Evolutionary conservation across 2,329 filamentous ascomycete genomes (phyloP).

Genomic region (Claviceps capensis): DNA sequence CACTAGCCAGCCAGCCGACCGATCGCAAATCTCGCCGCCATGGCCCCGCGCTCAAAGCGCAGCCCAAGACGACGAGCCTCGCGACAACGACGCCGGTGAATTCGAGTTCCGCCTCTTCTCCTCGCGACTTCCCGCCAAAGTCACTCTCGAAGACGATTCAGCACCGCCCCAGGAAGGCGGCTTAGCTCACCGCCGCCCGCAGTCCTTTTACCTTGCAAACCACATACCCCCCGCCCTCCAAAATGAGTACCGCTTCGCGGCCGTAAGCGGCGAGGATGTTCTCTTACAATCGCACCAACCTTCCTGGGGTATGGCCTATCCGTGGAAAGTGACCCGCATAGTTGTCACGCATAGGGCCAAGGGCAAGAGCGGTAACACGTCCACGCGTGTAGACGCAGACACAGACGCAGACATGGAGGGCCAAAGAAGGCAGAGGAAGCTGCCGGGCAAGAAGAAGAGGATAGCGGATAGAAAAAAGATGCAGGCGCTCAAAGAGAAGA

Average conservation of each 20-base stretch:
- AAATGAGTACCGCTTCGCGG: slow-evolving; percentile 28
- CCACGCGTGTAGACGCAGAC: slow-evolving; percentile 7
- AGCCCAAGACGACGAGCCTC: slow-evolving; percentile 11
- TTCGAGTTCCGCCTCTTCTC: slow-evolving; percentile 48
- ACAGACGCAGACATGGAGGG: neutral
- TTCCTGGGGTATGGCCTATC: slow-evolving; percentile 45
- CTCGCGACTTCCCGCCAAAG: slow-evolving; percentile 30
- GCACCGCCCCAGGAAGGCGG: slow-evolving; percentile 23
- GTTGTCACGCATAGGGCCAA: slow-evolving; percentile 18
- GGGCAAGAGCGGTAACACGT: neutral
- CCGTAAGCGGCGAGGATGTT: slow-evolving; percentile 40
- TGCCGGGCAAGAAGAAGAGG: slow-evolving; percentile 45
- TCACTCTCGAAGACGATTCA: slow-evolving; percentile 34
- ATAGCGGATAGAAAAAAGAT: slow-evolving; percentile 35
- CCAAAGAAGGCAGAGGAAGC: slow-evolving; percentile 21
- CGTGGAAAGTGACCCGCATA: slow-evolving; percentile 37
- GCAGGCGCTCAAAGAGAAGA: slow-evolving; percentile 27
- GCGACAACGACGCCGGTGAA: slow-evolving; percentile 16
- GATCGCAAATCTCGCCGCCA: neutral
- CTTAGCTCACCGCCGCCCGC: slow-evolving; percentile 23
- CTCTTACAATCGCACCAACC: slow-evolving; percentile 26
- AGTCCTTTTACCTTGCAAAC: slow-evolving; percentile 34
- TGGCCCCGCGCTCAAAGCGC: no score
- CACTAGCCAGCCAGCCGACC: neutral
- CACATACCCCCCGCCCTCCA: slow-evolving; percentile 22